Base-by-base conservation (phyloP, 2,329 filamentous ascomycete genomes). In the Trichoderma sp. region DNA sequence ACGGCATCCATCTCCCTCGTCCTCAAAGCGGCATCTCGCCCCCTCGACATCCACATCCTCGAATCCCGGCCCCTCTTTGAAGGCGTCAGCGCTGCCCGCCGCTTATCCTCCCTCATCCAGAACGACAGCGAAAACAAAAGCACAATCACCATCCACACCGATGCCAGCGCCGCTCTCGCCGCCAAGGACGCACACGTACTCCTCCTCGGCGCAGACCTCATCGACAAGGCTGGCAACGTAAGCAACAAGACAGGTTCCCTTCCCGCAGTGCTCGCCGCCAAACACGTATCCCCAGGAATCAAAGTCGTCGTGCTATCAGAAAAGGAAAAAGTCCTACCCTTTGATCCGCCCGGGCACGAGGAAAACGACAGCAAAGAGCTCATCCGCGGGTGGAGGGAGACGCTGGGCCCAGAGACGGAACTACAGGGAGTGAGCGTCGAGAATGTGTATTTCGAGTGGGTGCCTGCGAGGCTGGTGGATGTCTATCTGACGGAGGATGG, bases 41-140 rank as follows among this genome's bases (percentile, higher is more conserved):
- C 69, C 0, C 73, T 90, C 9, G 83, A 89, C 59, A 75, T 92
- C 19, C 84, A 83, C 5, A 80, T 92, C 34, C 80, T 92, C 4
- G 89, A 92, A 74, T 91, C 89, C 2, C 81, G 89, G 0, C 90
- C 90, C 0, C 80, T 88, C 0, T 91, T 84, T 70, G 89, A 92
- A 76, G 90, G 89, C 8, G 86, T 86, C 5, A 83, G 80, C 9
- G 81, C 89, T 61, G 87, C 86, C 3, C 79, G 77, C 13, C 75
- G 75, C 3, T 68, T 88, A 70, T 87, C 86, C 5, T 79, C 78
- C 5, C 68, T 86, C 70, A 74, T 77, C 67, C 57, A 71, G 70
- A 27, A 8, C 35, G 25, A n/a, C 4, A 27, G 3, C 25, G 10
- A 12, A 9, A 22, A n/a, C 13, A 42, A 9, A 25, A 59, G 70